Base-by-base conservation (phyloP, 2,329 filamentous ascomycete genomes). In the Rachicladosporium sp. region DNA sequence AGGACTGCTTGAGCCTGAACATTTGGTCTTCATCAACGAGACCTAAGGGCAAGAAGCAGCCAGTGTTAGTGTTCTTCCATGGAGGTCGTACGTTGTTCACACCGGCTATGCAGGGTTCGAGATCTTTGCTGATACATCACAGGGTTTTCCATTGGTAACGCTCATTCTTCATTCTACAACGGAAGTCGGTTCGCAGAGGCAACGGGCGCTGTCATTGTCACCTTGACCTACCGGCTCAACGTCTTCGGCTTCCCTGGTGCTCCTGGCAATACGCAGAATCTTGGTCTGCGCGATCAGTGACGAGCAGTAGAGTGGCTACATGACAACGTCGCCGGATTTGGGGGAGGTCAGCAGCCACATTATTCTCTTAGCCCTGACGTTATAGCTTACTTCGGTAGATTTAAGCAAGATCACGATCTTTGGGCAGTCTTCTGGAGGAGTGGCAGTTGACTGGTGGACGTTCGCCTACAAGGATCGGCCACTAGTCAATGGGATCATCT, bases 261-360 rank as follows among this genome's bases (percentile, higher is more conserved):
- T 10, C 51, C 55, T 4, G 56, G 52, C 15, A 38, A 45, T 33
- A 46, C 40, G 0, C 55, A 62, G 34, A 76, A 76, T 42, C 49
- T 70, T 2, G 73, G 70, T 1, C 52, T 76, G 4, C 59, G 66
- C 4, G 73, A 78, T 48, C 72, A 76, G 47, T 63, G 72, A 2
- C 47, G 64, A 10, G 70, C 68, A 0, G 50, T 74, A 0, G 65
- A 73, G 51, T 75, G 71, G 71, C 53, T 70, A 0, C 58, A 58
- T 3, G 58, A 65, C 33, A 72, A 74, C 48, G 68, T 74, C 15
- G 61, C 50, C 6, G 53, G 55, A 1, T 76, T 76, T 45, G 70
- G 70, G 11, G 72, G 73, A 10, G 15, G 15, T 19, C 15, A 19
- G 15, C 15, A 19, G 15, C 15, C 15, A 19, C 15, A 3, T 3